Base-by-base conservation (phyloP, 176 grass and related monocot genomes). In the barley (Hordeum vulgare) region DNA sequence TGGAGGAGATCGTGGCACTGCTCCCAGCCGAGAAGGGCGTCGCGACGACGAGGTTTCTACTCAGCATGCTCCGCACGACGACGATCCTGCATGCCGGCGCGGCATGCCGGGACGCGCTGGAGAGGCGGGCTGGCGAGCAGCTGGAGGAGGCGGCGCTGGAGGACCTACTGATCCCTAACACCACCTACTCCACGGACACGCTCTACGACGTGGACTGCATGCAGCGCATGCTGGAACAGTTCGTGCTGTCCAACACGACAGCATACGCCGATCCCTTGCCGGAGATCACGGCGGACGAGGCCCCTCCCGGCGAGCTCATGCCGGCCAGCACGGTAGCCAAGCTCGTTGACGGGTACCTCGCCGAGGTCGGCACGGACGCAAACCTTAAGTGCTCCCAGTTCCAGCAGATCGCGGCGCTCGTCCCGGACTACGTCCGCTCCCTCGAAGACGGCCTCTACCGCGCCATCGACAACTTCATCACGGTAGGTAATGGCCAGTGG, bases 151-250 rank as follows among this genome's bases (percentile, higher is more conserved):
- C 89, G 13, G n/a, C 85, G 40, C 82, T 94, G 31, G 91, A 90
- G 71, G 94, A 97, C 66, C 74, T 97, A 18, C 69, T 94, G 41
- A 97, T 97, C 57, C 85, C 91, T 62, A 94, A 82, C 71, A 61
- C 81, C 25, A 58, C 75, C 0, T 94, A 94, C 77, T 84, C 91
- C 4, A 11, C 39, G 8, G 91, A 90, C 84, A 94, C 87, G 75
- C 85, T 97, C 17, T 97, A 97, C 72, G 91, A 97, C 83, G 76
- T 97, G 64, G 94, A 97, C 37, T 92, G 87, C 65, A n/a, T 92
- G 49, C 94, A 94, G 20, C 67, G 94, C 47, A 94, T 97, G 80
- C 86, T 97, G 59, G 89, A 94, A 53, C 86, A 94, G 63, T 97
- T n/a, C n/a, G n/a, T n/a, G n/a, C n/a, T n/a, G n/a, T n/a, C n/a